Conservation (phyloP, 1,284 basidiomycete species). For the Xerocomus minutiporus region DNA sequence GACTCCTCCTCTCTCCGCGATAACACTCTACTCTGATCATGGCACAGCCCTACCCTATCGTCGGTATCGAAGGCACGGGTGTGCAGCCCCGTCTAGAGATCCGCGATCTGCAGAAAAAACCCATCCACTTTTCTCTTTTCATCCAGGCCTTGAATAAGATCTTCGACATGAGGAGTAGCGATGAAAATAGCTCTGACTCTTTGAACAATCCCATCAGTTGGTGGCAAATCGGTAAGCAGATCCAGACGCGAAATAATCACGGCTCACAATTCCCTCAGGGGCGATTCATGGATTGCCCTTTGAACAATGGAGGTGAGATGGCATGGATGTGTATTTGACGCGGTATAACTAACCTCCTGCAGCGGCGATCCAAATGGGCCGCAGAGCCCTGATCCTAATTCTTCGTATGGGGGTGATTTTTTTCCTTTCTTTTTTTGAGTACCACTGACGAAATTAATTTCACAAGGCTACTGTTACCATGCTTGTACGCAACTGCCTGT, state of each 20-base stretch:
- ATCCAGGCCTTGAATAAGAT: background rate
- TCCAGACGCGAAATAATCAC: background rate
- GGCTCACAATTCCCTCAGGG: background rate
- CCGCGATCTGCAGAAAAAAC: background rate
- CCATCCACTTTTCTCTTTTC: background rate
- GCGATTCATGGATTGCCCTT: background rate
- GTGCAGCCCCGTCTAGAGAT: background rate
- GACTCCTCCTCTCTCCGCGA: background rate
- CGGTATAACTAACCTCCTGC: background rate
- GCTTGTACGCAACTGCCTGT: conserved; percentile 1
- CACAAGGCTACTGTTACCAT: conserved; percentile 19
- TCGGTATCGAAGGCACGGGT: background rate
- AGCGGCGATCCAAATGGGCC: conserved; percentile 17
- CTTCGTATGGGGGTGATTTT: conserved; percentile 4
- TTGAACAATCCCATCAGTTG: background rate
- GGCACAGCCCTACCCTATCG: background rate
- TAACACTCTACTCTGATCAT: background rate
- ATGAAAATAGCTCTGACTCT: background rate
- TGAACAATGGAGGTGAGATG: background rate
- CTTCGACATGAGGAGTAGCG: background rate
- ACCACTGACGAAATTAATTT: conserved; percentile 1
- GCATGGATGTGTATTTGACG: background rate
- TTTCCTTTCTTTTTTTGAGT: background rate
- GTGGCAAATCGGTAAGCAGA: background rate
- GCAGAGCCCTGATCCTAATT: background rate